Evolutionary conservation across 1,284 basidiomycete species (phyloP).

Genomic region (Paramarasmius palmivorus): DNA sequence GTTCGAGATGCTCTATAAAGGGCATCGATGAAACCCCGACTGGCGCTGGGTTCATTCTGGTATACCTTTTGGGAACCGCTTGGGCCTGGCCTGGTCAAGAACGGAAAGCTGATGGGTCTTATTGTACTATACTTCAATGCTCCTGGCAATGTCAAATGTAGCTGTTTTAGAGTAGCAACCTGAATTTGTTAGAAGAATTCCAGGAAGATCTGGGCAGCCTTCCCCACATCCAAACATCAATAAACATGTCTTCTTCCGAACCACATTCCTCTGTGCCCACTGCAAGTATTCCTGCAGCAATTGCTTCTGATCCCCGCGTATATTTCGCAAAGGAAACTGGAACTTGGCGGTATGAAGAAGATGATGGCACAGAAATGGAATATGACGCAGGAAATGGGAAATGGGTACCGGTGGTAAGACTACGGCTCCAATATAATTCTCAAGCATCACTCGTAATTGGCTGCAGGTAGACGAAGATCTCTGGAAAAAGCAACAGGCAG

Average conservation of each 20-base stretch:
- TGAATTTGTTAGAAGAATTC: too few relatives aligned
- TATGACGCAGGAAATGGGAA: constrained; percentile 74
- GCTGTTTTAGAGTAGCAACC: too few relatives aligned
- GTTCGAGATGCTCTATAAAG: constrained; percentile 9
- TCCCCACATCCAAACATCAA: too few relatives aligned
- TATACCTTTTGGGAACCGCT: constrained; percentile 15
- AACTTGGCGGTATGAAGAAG: constrained; percentile 89
- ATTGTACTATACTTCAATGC: too few relatives aligned
- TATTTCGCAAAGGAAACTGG: constrained; percentile 77
- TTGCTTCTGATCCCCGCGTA: constrained; percentile 39
- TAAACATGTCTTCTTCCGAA: neutral
- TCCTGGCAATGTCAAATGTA: too few relatives aligned
- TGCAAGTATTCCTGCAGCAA: constrained; percentile 6
- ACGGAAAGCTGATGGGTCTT: constrained; percentile 20
- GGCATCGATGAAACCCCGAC: constrained; percentile 11
- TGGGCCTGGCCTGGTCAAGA: constrained; percentile 12
- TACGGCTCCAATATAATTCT: constrained; percentile 4
- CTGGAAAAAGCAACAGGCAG: constrained; percentile 85
- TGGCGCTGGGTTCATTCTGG: constrained; percentile 8
- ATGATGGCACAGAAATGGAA: constrained; percentile 87
- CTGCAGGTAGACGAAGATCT: constrained; percentile 80
- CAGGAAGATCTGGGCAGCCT: too few relatives aligned
- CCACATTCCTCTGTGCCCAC: neutral
- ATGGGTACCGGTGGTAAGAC: constrained; percentile 83
- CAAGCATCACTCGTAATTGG: constrained; percentile 15